phyloP scores from a whole-genome alignment of 495 filamentous ascomycete genomes.

The Hypoxylon crocopeplum region DNA sequence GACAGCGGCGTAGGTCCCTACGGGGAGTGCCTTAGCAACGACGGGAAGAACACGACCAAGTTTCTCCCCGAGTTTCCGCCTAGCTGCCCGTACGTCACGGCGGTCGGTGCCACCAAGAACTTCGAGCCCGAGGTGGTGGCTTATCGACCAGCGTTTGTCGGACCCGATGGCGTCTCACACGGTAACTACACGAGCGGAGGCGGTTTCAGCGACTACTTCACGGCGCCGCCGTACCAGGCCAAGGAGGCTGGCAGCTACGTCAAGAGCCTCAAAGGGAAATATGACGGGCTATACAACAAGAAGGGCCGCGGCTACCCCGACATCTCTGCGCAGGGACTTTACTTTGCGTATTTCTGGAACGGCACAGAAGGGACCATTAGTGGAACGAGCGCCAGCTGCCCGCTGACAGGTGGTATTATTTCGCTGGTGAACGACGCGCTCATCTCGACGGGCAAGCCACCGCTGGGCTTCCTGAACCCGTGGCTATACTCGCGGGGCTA shows the following conservation, averaged over 20 bases:
- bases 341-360: constrained; percentile 46
- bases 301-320: constrained; percentile 76
- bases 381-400: constrained; percentile 72
- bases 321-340: constrained; percentile 65
- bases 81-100: constrained; percentile 75
- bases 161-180: constrained; percentile 31
- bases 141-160: constrained; percentile 41
- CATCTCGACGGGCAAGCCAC: constrained; percentile 57
- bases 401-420: constrained; percentile 68
- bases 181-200: constrained; percentile 60
- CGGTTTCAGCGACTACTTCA: constrained; percentile 74
- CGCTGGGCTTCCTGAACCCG: constrained; percentile 77
- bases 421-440: constrained; percentile 73
- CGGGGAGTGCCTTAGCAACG: constrained; percentile 67
- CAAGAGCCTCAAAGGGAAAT: constrained; percentile 47
- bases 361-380: constrained; percentile 49
- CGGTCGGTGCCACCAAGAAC: constrained; percentile 71
- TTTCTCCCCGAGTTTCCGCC: constrained; percentile 77
- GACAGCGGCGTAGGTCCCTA: constrained; percentile 72
- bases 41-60: constrained; percentile 69
- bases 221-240: constrained; percentile 66
- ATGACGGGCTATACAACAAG: constrained; percentile 55
- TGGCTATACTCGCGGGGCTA: constrained; percentile 68
- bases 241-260: constrained; percentile 64
- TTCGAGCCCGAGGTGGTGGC: constrained; percentile 67